Evolutionary conservation across 75 land plant genomes (phyloP).

Genomic region (Pseudotsuga menziesii): DNA sequence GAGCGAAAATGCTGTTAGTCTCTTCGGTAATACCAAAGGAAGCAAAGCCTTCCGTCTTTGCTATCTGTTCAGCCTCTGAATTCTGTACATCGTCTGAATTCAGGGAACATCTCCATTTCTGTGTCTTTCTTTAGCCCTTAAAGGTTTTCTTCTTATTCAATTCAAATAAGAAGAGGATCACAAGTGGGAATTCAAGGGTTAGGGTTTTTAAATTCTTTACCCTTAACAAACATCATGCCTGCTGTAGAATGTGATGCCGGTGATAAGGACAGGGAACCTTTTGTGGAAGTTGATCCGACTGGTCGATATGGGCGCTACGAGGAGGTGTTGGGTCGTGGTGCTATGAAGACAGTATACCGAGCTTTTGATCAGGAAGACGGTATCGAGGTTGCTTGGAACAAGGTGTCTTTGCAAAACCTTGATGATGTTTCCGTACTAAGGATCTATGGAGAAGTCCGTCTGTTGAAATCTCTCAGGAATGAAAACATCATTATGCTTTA

Average conservation of each 20-base stretch:
- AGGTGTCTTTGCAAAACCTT: slow-evolving; percentile 38
- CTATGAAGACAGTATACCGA: slow-evolving; percentile 69
- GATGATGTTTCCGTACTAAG: slow-evolving; percentile 32
- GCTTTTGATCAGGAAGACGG: slow-evolving; percentile 78
- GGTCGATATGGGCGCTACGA: slow-evolving; percentile 68
- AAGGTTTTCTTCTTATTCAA: not conserved
- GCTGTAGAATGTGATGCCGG: not conserved
- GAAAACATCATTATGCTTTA: slow-evolving; percentile 47
- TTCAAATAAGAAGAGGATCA: not conserved
- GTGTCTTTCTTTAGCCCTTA: not conserved
- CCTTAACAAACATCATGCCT: not conserved
- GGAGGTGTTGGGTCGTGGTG: slow-evolving; percentile 63
- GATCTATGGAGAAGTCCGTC: slow-evolving; percentile 42
- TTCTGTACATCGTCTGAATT: slow-evolving; percentile 8
- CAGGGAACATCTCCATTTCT: slow-evolving; percentile 4
- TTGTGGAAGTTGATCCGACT: slow-evolving; percentile 66
- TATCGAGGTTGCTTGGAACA: slow-evolving; percentile 84
- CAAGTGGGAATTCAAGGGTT: no score
- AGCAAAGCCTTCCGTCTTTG: slow-evolving; percentile 6
- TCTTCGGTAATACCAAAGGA: not conserved
- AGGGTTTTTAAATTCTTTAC: not conserved
- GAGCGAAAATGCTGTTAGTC: not conserved
- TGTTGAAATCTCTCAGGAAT: slow-evolving; percentile 36
- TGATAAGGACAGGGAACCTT: slow-evolving; percentile 45
- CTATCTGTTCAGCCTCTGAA: slow-evolving; percentile 7